Conservation (phyloP, 2,329 filamentous ascomycete genomes). For the Chaetomium olivaceum region DNA sequence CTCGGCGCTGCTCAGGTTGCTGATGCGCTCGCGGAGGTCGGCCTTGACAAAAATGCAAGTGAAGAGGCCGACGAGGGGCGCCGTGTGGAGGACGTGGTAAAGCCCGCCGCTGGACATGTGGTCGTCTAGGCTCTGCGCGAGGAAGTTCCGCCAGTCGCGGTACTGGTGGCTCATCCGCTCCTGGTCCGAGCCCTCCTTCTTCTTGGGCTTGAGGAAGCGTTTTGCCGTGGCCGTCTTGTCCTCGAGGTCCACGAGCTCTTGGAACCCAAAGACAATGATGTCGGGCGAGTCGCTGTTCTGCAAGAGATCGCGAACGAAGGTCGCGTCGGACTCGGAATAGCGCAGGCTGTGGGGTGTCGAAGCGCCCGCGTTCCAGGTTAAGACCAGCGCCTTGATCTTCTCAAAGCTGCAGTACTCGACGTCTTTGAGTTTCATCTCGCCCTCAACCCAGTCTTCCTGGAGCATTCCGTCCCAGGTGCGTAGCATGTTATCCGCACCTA, state of each 20-base stretch:
- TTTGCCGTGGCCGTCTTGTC: constrained; percentile 98
- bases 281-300: constrained; percentile 78
- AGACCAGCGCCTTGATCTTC: constrained; percentile 73
- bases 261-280: constrained; percentile 93
- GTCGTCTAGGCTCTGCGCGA: constrained; percentile 79
- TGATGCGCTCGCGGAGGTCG: constrained; percentile 72
- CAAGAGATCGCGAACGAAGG: constrained; percentile 80
- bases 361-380: constrained; percentile 98
- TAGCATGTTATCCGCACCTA: constrained; percentile 84
- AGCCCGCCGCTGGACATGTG: constrained; percentile 70
- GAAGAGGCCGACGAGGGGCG: constrained; percentile 89
- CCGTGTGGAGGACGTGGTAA: constrained; percentile 85
- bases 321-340: constrained; percentile 66
- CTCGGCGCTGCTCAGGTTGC: constrained; percentile 74
- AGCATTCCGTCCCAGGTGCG: constrained; percentile 90
- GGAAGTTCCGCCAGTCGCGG: constrained; percentile 90
- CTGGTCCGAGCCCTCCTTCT: constrained; percentile 75
- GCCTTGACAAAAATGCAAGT: constrained; percentile 94
- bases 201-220: constrained; percentile 87
- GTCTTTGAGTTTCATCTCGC: constrained; percentile 81
- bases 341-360: constrained; percentile 82
- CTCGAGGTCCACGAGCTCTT: constrained; percentile 96
- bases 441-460: constrained; percentile 92
- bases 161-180: constrained; percentile 98
- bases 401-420: constrained; percentile 82